Evolutionary conservation across 305 asterid genomes (phyloP).

Genomic region (Stenogyne calaminthoides): DNA sequence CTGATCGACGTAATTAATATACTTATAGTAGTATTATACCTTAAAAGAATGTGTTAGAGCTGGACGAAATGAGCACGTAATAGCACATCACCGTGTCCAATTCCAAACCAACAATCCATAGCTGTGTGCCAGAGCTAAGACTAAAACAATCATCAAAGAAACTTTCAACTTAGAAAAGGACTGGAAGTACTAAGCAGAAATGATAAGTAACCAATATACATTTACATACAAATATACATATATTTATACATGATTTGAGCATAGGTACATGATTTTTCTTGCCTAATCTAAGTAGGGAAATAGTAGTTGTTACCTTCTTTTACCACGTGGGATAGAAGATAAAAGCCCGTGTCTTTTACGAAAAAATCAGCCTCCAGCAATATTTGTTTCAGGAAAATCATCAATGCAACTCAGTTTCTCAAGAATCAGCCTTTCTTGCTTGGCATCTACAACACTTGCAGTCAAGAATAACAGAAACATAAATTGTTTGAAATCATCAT

Average conservation of each 20-base stretch:
- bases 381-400: conserved; percentile 48
- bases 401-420: conserved; percentile 70
- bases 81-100: neutral
- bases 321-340: neutral
- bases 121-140: neutral
- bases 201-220: neutral
- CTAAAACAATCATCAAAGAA: neutral
- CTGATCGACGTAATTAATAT: neutral
- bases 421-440: conserved; percentile 83
- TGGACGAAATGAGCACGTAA: neutral
- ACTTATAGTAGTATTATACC: neutral
- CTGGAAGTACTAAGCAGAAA: neutral
- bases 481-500: conserved; percentile 4
- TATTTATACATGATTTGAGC: neutral
- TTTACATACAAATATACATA: neutral
- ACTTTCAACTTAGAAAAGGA: neutral
- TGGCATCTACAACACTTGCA: conserved; percentile 55
- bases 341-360: conserved; percentile 4
- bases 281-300: neutral
- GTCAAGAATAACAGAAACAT: conserved; percentile 48
- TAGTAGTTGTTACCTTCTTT: conserved; percentile 19
- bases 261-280: neutral
- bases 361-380: conserved; percentile 29
- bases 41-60: neutral
- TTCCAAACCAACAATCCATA: neutral